Evolutionary conservation across 2,329 filamentous ascomycete genomes (phyloP), one percentile per base, ranked within the genome.

Genomic region (Xylariaceae sp.): DNA sequence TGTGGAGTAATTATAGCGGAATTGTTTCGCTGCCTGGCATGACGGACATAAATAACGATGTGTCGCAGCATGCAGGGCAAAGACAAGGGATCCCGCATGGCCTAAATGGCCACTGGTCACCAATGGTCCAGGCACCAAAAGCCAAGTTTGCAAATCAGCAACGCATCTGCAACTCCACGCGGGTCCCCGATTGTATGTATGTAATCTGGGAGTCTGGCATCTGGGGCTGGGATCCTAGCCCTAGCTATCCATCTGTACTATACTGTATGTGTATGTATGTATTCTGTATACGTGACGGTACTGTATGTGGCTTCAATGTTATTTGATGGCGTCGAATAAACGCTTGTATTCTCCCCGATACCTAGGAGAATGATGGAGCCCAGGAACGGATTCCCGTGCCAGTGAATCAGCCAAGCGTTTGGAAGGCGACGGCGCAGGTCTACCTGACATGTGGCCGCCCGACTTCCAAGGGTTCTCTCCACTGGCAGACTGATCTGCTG

Each of bases 41-140:
- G 54, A 54, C 55, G 51, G 50, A 52, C 53, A 56, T 48, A 40
- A 55, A 53, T 45, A n/a, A 44, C 26, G 23, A 48, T 26, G 32
- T 48, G 45, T 46, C 44, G 44, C 45, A 48, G 26, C 7, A 40
- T 37, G 32, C 32, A 37, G 32, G 32, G 32, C 12, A 4, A 37
- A 37, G 32, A 37, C 52, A 62, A 56, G 61, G 59, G 54, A 60
- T 61, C 54, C 56, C 54, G 54, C 56, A 64, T 64, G 32, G 32
- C 32, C 9, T 37, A 16, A 16, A 63, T 44, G 51, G 50, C 61
- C 56, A 56, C 29, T 54, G 18, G 52, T 46, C 32, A n/a, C 18
- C 20, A 48, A 18, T 18, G 26, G 32, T n/a, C 45, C 45, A 48
- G 45, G 45, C n/a, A 48, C 45, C 29, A 37, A 40, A 48, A 37